A percentile compares a stretch with the other conserved stretches of the same genome.
These are phyloP conservation scores for Glycine soja DNA, from an alignment of 306 rosid species.

Conservation along the genomic window DNA sequence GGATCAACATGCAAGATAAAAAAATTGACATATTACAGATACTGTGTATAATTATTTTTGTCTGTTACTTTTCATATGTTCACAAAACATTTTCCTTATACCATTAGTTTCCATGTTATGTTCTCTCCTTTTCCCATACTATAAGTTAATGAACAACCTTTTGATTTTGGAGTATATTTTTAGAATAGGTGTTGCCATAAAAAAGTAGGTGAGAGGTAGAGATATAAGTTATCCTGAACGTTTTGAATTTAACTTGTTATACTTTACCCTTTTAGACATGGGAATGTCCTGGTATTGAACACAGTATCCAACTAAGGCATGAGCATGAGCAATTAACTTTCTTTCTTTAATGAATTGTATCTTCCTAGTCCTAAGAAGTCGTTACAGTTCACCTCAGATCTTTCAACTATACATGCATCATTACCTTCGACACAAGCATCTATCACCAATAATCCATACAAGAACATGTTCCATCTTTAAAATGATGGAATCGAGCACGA, in stretches of 20 bases:
- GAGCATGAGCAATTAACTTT: neutral
- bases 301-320: neutral
- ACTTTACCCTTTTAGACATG: neutral
- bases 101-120: too few species aligned
- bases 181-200: too few species aligned
- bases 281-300: neutral
- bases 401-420: neutral
- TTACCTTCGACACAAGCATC: neutral
- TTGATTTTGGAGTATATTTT: neutral
- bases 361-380: too few species aligned
- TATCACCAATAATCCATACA: constrained; percentile 77
- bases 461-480: constrained; percentile 72
- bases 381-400: neutral
- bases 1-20: too few species aligned
- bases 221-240: too few species aligned
- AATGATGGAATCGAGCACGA: constrained; percentile 76
- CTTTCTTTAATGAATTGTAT: too few species aligned
- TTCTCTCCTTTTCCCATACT: too few species aligned
- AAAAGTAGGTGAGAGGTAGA: too few species aligned
- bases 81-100: neutral
- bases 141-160: neutral
- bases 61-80: neutral
- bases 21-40: too few species aligned
- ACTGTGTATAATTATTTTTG: neutral
- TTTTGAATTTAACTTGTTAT: too few species aligned